Evolutionary conservation across 1,139 yeast species (phyloP).

Genomic region (Yamadazyma mexicana): DNA sequence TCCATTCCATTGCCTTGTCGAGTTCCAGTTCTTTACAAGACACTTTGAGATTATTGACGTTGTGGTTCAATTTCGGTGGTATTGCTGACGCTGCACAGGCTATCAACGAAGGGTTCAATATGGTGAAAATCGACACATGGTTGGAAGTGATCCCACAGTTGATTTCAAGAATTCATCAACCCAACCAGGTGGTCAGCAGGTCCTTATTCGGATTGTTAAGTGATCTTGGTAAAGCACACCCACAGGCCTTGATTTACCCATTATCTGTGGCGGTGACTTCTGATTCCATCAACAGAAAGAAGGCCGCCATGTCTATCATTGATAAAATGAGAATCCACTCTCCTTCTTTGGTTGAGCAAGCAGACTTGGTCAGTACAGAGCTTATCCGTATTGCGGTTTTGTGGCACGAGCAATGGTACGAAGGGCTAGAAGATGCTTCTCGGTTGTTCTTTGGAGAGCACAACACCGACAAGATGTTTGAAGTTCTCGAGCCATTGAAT

Average conservation of each 20-base stretch:
- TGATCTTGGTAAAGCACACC: slow-evolving; percentile 92
- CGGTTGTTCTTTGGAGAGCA: slow-evolving; percentile 92
- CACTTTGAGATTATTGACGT: slow-evolving; percentile 80
- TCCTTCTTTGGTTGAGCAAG: slow-evolving; percentile 81
- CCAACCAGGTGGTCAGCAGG: slow-evolving; percentile 79
- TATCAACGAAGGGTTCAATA: slow-evolving; percentile 84
- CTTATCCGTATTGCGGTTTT: slow-evolving; percentile 91
- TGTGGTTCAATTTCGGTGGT: slow-evolving; percentile 97
- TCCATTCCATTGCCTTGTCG: slow-evolving; percentile 89
- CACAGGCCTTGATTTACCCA: slow-evolving; percentile 95
- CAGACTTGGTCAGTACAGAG: slow-evolving; percentile 91
- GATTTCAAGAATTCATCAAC: slow-evolving; percentile 95
- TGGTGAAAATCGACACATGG: slow-evolving; percentile 93
- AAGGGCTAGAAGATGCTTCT: slow-evolving; percentile 95
- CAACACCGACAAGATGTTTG: slow-evolving; percentile 91
- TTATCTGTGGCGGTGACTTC: slow-evolving; percentile 95
- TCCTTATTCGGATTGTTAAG: slow-evolving; percentile 79
- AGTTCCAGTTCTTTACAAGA: slow-evolving; percentile 89
- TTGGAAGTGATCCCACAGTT: slow-evolving; percentile 92
- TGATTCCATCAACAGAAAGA: slow-evolving; percentile 83
- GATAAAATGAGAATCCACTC: slow-evolving; percentile 92
- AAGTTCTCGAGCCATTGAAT: slow-evolving; percentile 87
- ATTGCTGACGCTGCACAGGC: slow-evolving; percentile 88
- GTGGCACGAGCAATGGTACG: slow-evolving; percentile 99
- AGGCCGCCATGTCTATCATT: slow-evolving; percentile 88